These are phyloP conservation scores for Candida smagusa DNA, from an alignment of 1,139 yeast species.

Conservation along the genomic window DNA sequence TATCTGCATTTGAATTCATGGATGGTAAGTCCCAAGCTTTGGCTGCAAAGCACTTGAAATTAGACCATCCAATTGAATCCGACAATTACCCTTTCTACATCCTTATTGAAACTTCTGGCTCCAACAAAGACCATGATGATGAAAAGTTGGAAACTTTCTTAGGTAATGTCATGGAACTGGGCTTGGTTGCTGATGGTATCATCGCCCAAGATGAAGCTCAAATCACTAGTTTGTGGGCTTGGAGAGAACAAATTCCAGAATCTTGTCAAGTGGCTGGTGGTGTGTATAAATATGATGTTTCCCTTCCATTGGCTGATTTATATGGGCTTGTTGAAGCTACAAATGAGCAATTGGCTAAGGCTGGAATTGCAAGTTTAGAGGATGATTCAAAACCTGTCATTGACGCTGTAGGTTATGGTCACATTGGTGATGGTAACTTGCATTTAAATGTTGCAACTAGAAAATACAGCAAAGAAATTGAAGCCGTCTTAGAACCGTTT, in stretches of 20 bases:
- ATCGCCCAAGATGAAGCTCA: constrained; percentile 95
- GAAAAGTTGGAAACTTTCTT: constrained; percentile 75
- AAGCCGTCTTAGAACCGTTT: constrained; percentile 80
- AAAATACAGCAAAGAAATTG: constrained; percentile 72
- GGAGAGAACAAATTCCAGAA: constrained; percentile 95
- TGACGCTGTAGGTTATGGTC: constrained; percentile 92
- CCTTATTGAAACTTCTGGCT: constrained; percentile 90
- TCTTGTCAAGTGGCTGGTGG: constrained; percentile 86
- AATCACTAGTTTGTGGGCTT: constrained; percentile 76
- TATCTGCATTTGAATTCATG: constrained; percentile 95
- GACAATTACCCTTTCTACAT: constrained; percentile 79
- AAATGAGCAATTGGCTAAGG: constrained; percentile 51
- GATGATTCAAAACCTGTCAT: constrained; percentile 73
- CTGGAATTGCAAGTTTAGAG: constrained; percentile 60
- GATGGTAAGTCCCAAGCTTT: constrained; percentile 72
- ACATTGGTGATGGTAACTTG: constrained; percentile 92
- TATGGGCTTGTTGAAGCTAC: constrained; percentile 79
- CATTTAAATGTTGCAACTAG: constrained; percentile 92
- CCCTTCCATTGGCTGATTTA: constrained; percentile 75
- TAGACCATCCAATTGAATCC: constrained; percentile 76
- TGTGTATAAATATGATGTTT: constrained; percentile 94
- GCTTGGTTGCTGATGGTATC: constrained; percentile 82
- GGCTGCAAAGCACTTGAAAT: constrained; percentile 52
- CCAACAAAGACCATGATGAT: constrained; percentile 82
- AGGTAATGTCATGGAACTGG: constrained; percentile 82